These are phyloP conservation scores for Malania oleifera DNA, from an alignment of 164 flowering plant species.

Conservation along the genomic window DNA sequence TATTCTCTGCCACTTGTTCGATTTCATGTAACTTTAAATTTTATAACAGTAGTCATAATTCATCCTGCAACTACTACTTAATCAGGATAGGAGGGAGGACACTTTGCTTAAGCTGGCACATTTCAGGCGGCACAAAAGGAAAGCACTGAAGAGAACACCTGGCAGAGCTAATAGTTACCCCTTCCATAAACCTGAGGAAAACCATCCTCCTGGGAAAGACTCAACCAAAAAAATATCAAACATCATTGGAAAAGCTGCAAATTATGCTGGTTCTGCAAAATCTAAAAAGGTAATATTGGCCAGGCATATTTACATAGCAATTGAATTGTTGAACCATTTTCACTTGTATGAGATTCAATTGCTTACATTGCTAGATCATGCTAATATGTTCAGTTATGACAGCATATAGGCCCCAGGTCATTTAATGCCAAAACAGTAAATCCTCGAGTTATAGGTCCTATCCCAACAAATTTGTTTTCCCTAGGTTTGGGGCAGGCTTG, in stretches of 20 bases:
- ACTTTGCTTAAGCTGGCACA: conserved; percentile 71
- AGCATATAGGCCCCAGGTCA: too few relatives aligned
- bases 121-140: conserved; percentile 84
- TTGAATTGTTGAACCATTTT: not conserved
- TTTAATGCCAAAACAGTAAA: too few relatives aligned
- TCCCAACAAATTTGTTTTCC: too few relatives aligned
- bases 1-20: not conserved
- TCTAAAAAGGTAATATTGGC: conserved; percentile 56
- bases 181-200: conserved; percentile 82
- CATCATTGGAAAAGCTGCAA: conserved; percentile 77
- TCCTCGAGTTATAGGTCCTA: too few relatives aligned
- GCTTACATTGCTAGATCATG: too few relatives aligned
- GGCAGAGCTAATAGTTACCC: conserved; percentile 61
- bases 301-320: not conserved
- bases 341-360: too few relatives aligned
- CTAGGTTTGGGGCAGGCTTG: too few relatives aligned
- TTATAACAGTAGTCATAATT: not conserved
- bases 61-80: conserved; percentile 1
- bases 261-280: conserved; percentile 73
- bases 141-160: conserved; percentile 60
- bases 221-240: conserved; percentile 70
- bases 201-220: conserved; percentile 92
- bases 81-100: conserved; percentile 94
- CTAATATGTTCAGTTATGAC: too few relatives aligned
- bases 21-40: not conserved